Base-by-base conservation (phyloP, 352 stramenopile species). In the Globisporangium nagaii region DNA sequence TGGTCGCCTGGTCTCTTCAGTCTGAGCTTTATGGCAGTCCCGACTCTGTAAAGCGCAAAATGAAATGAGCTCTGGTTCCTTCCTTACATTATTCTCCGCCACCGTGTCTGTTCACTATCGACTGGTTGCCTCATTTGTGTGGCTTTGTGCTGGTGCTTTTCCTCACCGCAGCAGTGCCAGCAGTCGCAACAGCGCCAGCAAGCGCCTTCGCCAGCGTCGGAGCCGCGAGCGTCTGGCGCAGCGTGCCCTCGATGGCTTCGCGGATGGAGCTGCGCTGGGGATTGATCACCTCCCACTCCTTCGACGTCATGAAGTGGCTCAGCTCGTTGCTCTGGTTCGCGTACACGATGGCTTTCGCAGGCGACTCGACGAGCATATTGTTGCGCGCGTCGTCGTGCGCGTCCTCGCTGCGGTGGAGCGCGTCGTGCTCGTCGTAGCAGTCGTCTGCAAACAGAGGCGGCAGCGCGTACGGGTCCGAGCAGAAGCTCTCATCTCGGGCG, bases 241-340 rank as follows among this genome's bases (percentile, higher is more conserved):
- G 40, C 0, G 73, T 70, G 49, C 60, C 53, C 32, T 85, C 70
- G 60, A 87, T 75, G 7, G 69, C 58, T 27, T 73, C 61, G 11
- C 77, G 72, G 27, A 83, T 88, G 48, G 30, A 58, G 58, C 77
- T 88, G 15, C 70, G 75, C 11, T 71, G 42, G 0, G 74, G 70
- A 28, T 84, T 80, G 63, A 88, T 88, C 10, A 88, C 49, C 24
- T 79, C 66, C 77, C 77, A 88, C 58, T 88, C 77, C 42, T 88
- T 88, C 15, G 70, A 59, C 25, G 61, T 81, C 77, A 88, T 86
- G 56, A 79, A 83, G 24, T 63, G 64, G 13, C 56, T 58, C 9
- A 63, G 60, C 37, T 81, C 58, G 3, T 58, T 70, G 28, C 80
- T 64, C 36, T 68, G 70, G 35, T 76, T 68, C 1, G 70, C 73